A percentile compares a stretch with the other conserved stretches of the same genome.
Conservation (phyloP, 202 grass and related monocot genomes). For the Carex sylvatica region DNA sequence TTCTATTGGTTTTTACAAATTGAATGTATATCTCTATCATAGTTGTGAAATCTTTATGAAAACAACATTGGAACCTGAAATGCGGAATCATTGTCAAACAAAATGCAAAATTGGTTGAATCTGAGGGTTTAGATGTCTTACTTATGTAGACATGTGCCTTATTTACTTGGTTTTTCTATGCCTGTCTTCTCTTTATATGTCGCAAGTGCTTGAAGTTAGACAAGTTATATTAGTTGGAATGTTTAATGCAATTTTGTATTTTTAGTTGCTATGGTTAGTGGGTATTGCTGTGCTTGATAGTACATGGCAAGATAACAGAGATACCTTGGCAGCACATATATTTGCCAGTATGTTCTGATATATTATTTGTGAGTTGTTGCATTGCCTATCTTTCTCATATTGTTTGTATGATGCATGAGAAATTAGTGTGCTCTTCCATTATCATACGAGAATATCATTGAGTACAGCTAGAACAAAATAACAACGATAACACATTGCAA, state of each 20-base stretch:
- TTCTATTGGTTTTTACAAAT: slow-evolving; percentile 14
- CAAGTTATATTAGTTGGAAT: not conserved
- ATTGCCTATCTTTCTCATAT: not conserved
- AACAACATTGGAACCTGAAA: slow-evolving; percentile 1
- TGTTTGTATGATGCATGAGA: not conserved
- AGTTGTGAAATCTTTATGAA: not conserved
- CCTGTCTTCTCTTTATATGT: not conserved
- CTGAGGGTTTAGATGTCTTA: not conserved
- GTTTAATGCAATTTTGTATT: not conserved
- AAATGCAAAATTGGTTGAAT: not conserved
- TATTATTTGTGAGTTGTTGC: not conserved
- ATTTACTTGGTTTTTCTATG: not conserved
- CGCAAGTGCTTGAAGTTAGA: not conserved
- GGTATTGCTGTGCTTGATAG: not conserved
- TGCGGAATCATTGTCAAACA: not conserved
- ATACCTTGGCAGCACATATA: not conserved
- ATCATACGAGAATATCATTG: no score
- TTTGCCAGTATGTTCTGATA: not conserved
- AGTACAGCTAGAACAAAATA: not conserved
- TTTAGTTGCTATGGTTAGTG: not conserved
- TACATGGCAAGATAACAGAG: not conserved
- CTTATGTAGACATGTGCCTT: not conserved
- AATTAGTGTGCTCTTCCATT: not conserved
- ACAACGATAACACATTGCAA: not conserved
- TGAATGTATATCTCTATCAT: slow-evolving; percentile 1